Evolutionary conservation across 768 basidiomycete species (phyloP), one percentile per base, ranked within the genome.

Genomic region (Sporobolomyces pararoseus): DNA sequence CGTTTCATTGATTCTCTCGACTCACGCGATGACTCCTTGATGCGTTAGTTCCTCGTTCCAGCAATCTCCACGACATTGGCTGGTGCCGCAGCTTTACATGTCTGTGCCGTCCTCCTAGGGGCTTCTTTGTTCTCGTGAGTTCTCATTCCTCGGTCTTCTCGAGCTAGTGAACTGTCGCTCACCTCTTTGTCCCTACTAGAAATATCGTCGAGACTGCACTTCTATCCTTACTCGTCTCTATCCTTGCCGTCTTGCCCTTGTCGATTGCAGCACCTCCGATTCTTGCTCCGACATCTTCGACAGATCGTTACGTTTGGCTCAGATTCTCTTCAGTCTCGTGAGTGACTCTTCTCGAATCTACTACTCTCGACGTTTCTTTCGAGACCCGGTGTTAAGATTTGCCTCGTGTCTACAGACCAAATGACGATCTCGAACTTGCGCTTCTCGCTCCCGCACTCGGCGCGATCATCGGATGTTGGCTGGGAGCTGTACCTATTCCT

Each of bases 391-490:
- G 17, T 42, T 9, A 42, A 42, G 39, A 9, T 42, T 42, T 9
- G 17, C 39, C 39, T 42, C 39, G 39, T 9, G 9, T 54, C 50
- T 5, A 32, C 70, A 73, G 72, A 7, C 73, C 79, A 17, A 67
- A 76, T 71, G 87, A 85, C n/a, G 83, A 87, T 4, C 77, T 89
- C 32, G 95, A 97, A 78, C 82, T 88, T 61, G 86, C 86, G 0
- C 78, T 95, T 27, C 84, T 94, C 23, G 92, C 90, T 75, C 90
- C 95, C 21, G 84, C 85, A 16, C 76, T 88, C 31, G 90, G 90
- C 47, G 82, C 89, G 0, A 72, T 89, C 50, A 34, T 87, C 25
- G 95, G 94, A 7, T 83, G 84, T 51, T 96, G 92, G 94, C 42
- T 84, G 19, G 93, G 92, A 21, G 86, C 84, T 14, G 82, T 94